These are phyloP conservation scores for Naganishia onofrii DNA, from an alignment of 768 basidiomycete genomes.

Conservation along the genomic window DNA sequence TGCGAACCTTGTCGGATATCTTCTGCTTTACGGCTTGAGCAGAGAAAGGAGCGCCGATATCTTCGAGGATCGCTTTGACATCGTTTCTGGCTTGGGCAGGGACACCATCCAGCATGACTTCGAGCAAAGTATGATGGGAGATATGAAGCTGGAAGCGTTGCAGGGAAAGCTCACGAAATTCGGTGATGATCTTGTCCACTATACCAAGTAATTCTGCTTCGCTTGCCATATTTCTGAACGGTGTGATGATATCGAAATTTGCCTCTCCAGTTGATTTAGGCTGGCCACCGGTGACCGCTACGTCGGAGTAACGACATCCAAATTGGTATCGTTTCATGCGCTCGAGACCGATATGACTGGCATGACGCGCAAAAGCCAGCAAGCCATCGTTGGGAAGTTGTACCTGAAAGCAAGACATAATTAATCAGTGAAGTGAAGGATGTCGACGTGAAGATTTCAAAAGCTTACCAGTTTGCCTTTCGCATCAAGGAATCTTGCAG, in stretches of 20 bases:
- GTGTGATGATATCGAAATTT: constrained; percentile 49
- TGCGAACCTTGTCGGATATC: constrained; percentile 6
- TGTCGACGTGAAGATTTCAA: too few species aligned
- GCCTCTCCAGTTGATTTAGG: constrained; percentile 42
- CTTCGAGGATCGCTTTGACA: constrained; percentile 9
- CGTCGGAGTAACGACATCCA: constrained; percentile 39
- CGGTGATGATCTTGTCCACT: constrained; percentile 47
- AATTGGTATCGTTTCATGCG: constrained; percentile 50
- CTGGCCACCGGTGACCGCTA: constrained; percentile 41
- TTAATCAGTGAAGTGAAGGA: not conserved
- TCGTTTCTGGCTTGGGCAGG: not conserved
- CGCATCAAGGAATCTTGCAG: constrained; percentile 73
- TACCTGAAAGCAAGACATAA: constrained; percentile 15
- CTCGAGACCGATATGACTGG: constrained; percentile 43
- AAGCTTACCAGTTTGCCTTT: constrained; percentile 38
- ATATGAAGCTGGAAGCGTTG: constrained; percentile 48
- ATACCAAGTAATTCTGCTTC: constrained; percentile 47
- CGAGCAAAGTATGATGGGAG: constrained; percentile 38
- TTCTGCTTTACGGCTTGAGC: not conserved
- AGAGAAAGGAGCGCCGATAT: not conserved
- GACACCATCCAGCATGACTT: constrained; percentile 23
- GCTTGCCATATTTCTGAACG: constrained; percentile 42
- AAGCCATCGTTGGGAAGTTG: constrained; percentile 44
- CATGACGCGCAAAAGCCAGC: constrained; percentile 45
- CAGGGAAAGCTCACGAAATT: constrained; percentile 43